Conservation (phyloP, 352 stramenopile genomes). For the Globisporangium rhizosaccharum region DNA sequence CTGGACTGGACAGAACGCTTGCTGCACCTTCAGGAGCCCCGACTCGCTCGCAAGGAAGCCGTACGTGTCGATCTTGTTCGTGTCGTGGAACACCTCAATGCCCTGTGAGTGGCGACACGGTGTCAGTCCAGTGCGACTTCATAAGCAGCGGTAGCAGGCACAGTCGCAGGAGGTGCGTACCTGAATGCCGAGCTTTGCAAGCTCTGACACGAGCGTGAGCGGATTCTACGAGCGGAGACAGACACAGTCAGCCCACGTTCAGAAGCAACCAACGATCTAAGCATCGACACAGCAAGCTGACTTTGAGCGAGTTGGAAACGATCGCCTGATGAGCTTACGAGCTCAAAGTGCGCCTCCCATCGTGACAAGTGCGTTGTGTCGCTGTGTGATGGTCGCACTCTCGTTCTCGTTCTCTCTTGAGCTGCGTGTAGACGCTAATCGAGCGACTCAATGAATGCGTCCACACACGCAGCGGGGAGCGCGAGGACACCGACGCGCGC, state of each 20-base stretch:
- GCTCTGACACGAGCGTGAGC: constrained; percentile 55
- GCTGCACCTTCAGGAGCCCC: constrained; percentile 51
- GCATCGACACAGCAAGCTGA: no score
- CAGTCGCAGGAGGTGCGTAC: constrained; percentile 15
- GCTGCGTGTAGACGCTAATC: no score
- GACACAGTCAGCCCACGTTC: no score
- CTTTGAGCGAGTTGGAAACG: no score
- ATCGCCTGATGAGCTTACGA: no score
- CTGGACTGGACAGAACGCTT: constrained; percentile 66
- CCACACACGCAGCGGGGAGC: no score
- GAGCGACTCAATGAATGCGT: no score
- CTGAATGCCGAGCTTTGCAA: constrained; percentile 73
- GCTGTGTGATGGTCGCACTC: no score
- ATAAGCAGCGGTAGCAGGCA: neutral
- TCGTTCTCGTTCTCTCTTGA: no score
- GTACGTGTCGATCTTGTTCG: constrained; percentile 80
- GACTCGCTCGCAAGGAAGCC: constrained; percentile 68
- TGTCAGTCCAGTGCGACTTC: neutral
- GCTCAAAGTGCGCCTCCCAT: constrained; percentile 60
- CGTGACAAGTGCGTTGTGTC: no score
- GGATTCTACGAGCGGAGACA: constrained; percentile 34
- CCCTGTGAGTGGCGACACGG: constrained; percentile 25
- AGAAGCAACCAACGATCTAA: no score
- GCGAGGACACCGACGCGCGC: no score
- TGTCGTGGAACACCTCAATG: constrained; percentile 80